phyloP scores from a whole-genome alignment of 768 basidiomycete genomes.

The Amanita rubescens region DNA sequence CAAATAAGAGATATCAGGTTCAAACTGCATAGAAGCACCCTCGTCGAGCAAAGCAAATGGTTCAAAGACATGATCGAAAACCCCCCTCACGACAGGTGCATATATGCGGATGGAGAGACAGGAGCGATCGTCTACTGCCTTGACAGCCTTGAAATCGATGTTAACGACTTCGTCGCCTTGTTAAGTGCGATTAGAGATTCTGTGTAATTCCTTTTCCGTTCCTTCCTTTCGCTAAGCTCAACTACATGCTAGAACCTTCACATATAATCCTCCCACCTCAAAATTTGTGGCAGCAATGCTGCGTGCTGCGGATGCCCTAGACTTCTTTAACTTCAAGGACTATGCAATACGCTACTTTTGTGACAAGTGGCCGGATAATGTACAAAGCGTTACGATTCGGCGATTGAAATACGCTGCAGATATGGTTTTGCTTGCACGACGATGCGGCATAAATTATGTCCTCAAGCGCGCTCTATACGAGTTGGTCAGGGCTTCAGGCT shows the following conservation, averaged over 20 bases:
- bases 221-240: neutral
- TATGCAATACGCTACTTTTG: neutral
- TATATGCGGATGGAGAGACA: slow-evolving; percentile 10
- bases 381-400: neutral
- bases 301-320: neutral
- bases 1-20: slow-evolving; percentile 27
- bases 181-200: slow-evolving; percentile 25
- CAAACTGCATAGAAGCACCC: slow-evolving; percentile 27
- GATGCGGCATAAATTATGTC: neutral
- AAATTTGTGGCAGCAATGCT: neutral
- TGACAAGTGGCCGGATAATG: neutral
- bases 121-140: neutral
- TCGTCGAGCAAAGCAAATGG: slow-evolving; percentile 24
- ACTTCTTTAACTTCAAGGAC: neutral
- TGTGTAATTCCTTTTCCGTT: slow-evolving; percentile 17
- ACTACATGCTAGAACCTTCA: neutral
- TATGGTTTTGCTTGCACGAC: neutral
- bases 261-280: neutral
- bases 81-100: slow-evolving; percentile 3
- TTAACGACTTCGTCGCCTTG: slow-evolving; percentile 26
- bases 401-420: neutral
- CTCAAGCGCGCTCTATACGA: neutral
- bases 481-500: neutral
- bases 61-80: slow-evolving; percentile 19
- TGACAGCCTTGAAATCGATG: slow-evolving; percentile 14